These are phyloP conservation scores for Fomitopsis pinicola DNA, from an alignment of 1,284 basidiomycete genomes.

Conservation along the genomic window DNA sequence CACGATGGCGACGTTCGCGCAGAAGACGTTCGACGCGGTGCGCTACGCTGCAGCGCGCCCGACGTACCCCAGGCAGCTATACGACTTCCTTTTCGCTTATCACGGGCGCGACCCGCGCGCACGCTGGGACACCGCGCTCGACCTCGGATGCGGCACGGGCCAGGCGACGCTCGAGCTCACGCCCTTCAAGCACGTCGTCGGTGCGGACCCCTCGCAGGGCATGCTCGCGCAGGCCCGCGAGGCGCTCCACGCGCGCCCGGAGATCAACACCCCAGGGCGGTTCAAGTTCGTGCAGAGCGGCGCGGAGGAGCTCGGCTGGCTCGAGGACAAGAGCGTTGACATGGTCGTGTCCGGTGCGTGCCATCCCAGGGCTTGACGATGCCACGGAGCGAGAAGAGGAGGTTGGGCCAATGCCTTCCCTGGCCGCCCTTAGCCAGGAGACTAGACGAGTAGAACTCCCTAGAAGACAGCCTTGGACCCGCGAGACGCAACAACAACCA, in stretches of 20 bases:
- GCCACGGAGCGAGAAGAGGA: too few relatives aligned
- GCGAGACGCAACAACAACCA: too few relatives aligned
- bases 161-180: constrained; percentile 65
- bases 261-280: not conserved
- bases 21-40: constrained; percentile 56
- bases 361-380: not conserved
- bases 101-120: constrained; percentile 39
- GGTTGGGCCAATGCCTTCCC: too few relatives aligned
- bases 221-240: constrained; percentile 69
- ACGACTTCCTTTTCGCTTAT: constrained; percentile 56
- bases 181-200: constrained; percentile 60
- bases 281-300: constrained; percentile 41
- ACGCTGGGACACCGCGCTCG: constrained; percentile 57
- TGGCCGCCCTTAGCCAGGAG: too few relatives aligned
- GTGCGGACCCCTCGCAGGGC: constrained; percentile 66
- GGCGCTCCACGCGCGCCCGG: constrained; percentile 6
- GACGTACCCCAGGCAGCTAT: constrained; percentile 63
- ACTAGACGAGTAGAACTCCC: too few relatives aligned
- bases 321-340: constrained; percentile 61
- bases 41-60: constrained; percentile 61
- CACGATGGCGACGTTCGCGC: constrained; percentile 68
- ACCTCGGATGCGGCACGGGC: constrained; percentile 83
- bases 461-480: too few relatives aligned
- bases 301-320: constrained; percentile 54
- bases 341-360: constrained; percentile 66